Percentiles rank a stretch among this genome's conserved stretches.
Evolutionary conservation across 2,329 filamentous ascomycete genomes (phyloP).

Genomic region (Penicillium sp.): DNA sequence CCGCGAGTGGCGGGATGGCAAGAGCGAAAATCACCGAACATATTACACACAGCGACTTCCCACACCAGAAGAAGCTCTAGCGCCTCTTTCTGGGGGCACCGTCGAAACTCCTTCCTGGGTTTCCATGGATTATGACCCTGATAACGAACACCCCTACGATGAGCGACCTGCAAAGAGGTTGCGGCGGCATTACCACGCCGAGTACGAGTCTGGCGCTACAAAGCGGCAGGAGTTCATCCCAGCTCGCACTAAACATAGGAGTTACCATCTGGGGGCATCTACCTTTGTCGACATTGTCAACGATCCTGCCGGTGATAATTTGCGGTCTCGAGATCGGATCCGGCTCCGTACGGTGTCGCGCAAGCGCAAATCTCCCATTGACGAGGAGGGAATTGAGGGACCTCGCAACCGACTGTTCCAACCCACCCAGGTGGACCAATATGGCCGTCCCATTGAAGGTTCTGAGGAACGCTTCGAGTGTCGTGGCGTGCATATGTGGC

Average conservation of each 20-base stretch:
- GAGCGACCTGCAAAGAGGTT: conserved; percentile 39
- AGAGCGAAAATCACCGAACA: conserved; percentile 60
- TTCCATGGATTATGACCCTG: conserved; percentile 2
- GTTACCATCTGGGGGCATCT: conserved; percentile 41
- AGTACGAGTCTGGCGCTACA: conserved; percentile 32
- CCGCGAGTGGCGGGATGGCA: conserved; percentile 62
- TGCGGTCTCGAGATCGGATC: conserved; percentile 39
- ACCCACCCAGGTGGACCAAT: conserved; percentile 27
- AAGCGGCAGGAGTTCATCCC: conserved; percentile 42
- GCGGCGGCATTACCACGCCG: conserved; percentile 39
- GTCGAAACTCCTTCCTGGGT: not conserved
- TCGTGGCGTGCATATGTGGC: conserved; percentile 44
- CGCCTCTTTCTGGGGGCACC: conserved; percentile 2
- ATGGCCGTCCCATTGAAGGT: conserved; percentile 28
- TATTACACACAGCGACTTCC: conserved; percentile 58
- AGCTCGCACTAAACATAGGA: conserved; percentile 45
- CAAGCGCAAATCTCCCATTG: conserved; percentile 41
- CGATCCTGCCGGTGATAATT: conserved; percentile 32
- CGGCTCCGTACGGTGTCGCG: conserved; percentile 44
- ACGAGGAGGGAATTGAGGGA: conserved; percentile 31
- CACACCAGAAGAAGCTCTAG: conserved; percentile 26
- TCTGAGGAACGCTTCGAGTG: conserved; percentile 41
- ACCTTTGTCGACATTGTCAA: conserved; percentile 47
- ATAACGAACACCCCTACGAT: conserved; percentile 31
- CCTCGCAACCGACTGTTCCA: conserved; percentile 27